Percentiles rank a stretch among this genome's conserved stretches.
phyloP scores from a whole-genome alignment of 1,139 yeast species.

The Diutina scorzettiae region DNA sequence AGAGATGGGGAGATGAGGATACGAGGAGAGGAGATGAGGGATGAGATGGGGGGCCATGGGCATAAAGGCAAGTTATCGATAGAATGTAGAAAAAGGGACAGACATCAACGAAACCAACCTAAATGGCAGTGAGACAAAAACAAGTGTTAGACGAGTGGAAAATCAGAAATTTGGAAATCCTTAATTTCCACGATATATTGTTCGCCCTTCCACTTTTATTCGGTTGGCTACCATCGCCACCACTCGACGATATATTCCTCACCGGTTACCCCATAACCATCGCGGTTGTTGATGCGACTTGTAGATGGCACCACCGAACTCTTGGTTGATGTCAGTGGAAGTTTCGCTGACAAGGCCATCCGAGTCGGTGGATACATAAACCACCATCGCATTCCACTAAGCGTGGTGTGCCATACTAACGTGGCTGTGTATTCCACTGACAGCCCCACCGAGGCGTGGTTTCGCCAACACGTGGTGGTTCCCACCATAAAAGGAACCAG shows the following conservation, averaged over 20 bases:
- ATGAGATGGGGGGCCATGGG: no score
- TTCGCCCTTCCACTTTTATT: background rate
- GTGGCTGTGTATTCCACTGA: background rate
- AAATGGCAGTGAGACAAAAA: no score
- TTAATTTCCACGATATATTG: no score
- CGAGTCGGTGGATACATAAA: background rate
- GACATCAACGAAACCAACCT: no score
- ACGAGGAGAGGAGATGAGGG: no score
- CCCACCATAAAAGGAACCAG: background rate
- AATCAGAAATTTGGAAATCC: no score
- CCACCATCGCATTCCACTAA: constrained; percentile 2
- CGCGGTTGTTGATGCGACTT: background rate
- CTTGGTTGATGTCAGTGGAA: no score
- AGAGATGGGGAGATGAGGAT: no score
- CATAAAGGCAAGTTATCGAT: no score
- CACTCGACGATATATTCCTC: background rate
- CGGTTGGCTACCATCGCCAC: background rate
- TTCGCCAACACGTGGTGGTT: background rate
- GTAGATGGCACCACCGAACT: background rate
- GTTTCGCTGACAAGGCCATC: background rate
- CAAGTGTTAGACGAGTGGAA: no score
- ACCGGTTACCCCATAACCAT: background rate
- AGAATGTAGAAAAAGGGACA: no score
- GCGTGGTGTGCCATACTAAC: background rate
- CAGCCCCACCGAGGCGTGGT: background rate